A percentile compares a stretch with the other conserved stretches of the same genome.
Evolutionary conservation across 2,329 filamentous ascomycete species (phyloP).

Genomic region (Venturia asperata): DNA sequence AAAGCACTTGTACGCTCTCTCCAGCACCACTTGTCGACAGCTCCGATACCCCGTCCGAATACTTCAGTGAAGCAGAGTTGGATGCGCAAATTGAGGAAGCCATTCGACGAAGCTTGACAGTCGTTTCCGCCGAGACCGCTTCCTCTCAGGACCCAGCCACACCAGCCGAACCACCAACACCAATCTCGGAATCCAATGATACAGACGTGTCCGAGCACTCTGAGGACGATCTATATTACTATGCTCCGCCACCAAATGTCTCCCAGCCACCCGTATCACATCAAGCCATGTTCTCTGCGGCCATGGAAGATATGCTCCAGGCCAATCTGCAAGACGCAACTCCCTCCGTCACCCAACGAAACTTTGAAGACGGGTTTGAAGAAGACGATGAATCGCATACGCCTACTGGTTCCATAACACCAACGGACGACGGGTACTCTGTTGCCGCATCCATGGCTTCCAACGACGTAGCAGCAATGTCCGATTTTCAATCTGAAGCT

Average conservation of each 20-base stretch:
- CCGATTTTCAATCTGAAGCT: constrained; percentile 18
- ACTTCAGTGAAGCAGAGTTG: constrained; percentile 20
- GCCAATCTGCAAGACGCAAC: constrained; percentile 11
- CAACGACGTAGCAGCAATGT: constrained; percentile 30
- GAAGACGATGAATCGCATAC: constrained; percentile 28
- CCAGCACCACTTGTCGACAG: background rate
- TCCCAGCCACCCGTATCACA: constrained; percentile 10
- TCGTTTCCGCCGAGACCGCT: background rate
- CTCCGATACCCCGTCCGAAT: constrained; percentile 14
- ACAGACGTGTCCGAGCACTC: background rate
- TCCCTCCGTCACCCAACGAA: background rate
- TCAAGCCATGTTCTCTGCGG: constrained; percentile 13
- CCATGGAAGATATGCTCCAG: constrained; percentile 16
- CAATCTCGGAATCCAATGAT: background rate
- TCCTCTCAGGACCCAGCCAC: background rate
- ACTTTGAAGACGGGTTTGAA: constrained; percentile 19
- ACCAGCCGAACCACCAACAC: constrained; percentile 7
- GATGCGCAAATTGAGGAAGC: constrained; percentile 20
- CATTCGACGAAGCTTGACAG: constrained; percentile 17
- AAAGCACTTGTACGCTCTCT: constrained; percentile 14
- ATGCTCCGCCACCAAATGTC: constrained; percentile 15
- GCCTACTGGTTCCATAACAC: constrained; percentile 33
- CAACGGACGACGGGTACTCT: constrained; percentile 32
- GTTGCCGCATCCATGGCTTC: constrained; percentile 24
- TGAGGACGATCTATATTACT: constrained; percentile 16